phyloP scores from a whole-genome alignment of 176 grass and related monocot species.

The Avena insularis region DNA sequence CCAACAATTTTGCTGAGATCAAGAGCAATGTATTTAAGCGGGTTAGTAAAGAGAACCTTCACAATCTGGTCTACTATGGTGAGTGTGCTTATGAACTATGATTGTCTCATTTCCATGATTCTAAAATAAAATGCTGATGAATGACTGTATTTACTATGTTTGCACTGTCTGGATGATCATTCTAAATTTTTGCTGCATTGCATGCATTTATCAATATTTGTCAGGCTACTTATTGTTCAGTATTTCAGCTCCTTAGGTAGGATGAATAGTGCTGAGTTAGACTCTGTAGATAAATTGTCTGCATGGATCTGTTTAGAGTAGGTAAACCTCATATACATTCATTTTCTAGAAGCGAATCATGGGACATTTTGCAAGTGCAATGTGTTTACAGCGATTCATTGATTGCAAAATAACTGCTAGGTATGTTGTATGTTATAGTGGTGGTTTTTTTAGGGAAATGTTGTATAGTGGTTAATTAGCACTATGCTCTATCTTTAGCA shows the following conservation, averaged over 20 bases:
- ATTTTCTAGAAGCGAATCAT: background rate
- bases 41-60: slow-evolving; percentile 98
- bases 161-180: slow-evolving; percentile 25
- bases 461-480: background rate
- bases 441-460: too few relatives aligned
- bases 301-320: background rate
- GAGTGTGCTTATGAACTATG: slow-evolving; percentile 44
- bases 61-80: slow-evolving; percentile 98
- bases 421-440: background rate
- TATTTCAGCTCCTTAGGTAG: slow-evolving; percentile 15
- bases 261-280: background rate
- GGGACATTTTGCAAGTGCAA: slow-evolving; percentile 24
- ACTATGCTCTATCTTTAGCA: slow-evolving; percentile 14
- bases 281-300: slow-evolving; percentile 22
- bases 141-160: slow-evolving; percentile 15
- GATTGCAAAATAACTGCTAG: background rate
- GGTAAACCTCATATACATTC: slow-evolving; percentile 33
- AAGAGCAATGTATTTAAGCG: slow-evolving; percentile 99
- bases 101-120: slow-evolving; percentile 29
- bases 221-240: slow-evolving; percentile 21
- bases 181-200: slow-evolving; percentile 21
- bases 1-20: slow-evolving; percentile 95
- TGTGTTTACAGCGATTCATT: slow-evolving; percentile 27
- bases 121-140: slow-evolving; percentile 19
- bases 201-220: background rate